Conservation (phyloP, 2,329 filamentous ascomycete species). For the Cercospora nicotianae region DNA sequence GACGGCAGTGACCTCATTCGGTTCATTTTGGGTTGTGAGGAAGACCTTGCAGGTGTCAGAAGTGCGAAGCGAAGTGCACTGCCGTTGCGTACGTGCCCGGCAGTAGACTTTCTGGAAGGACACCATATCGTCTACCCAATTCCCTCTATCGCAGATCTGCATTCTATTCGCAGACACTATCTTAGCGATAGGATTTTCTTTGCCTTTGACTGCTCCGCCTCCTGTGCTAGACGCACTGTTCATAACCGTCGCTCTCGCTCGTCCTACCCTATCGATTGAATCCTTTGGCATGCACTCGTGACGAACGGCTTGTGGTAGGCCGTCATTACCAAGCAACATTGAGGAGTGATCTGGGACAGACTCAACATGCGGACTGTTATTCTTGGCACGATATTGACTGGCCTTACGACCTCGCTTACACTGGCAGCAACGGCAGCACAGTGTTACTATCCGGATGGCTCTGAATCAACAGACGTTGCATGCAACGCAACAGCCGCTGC, state of each 20-base stretch:
- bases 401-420: not conserved
- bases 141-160: conserved; percentile 1
- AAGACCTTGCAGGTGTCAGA: conserved; percentile 14
- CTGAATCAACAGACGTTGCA: conserved; percentile 18
- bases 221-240: not conserved
- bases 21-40: conserved; percentile 16
- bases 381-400: not conserved
- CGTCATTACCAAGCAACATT: not conserved
- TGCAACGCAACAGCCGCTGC: conserved; percentile 21
- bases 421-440: conserved; percentile 9
- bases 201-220: not conserved
- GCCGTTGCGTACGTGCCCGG: not conserved
- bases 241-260: not conserved
- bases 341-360: not conserved
- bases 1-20: conserved; percentile 11
- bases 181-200: conserved; percentile 1
- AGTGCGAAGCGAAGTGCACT: not conserved
- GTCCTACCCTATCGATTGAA: not conserved
- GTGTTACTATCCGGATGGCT: conserved; percentile 25
- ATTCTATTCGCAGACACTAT: not conserved
- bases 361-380: conserved; percentile 5
- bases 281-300: not conserved
- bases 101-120: not conserved
- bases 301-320: not conserved
- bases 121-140: conserved; percentile 5